Conservation (phyloP, 768 basidiomycete species). For the Rhizopogon salebrosus region DNA sequence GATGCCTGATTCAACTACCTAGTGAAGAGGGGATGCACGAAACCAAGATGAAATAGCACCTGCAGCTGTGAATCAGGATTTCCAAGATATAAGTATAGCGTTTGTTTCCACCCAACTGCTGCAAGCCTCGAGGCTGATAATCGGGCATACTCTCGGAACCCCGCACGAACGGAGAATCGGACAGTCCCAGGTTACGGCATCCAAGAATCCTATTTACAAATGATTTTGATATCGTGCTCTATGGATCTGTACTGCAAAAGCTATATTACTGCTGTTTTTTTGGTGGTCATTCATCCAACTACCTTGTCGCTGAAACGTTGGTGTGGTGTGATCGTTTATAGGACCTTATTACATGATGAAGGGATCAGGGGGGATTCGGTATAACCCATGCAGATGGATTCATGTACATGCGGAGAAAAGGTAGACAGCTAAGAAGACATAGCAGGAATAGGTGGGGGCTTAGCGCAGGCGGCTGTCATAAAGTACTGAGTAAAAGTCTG, state of each 20-base stretch:
- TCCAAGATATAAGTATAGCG: too few relatives aligned
- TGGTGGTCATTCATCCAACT: neutral
- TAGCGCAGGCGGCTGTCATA: constrained; percentile 2
- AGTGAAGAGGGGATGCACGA: neutral
- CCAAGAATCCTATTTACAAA: neutral
- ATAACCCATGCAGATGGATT: constrained; percentile 3
- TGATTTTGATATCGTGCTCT: neutral
- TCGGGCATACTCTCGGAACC: neutral
- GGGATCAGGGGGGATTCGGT: neutral
- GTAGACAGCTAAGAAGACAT: constrained; percentile 1
- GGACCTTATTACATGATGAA: neutral
- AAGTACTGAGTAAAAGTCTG: neutral
- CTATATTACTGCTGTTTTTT: neutral
- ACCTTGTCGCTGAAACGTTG: neutral
- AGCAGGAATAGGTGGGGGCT: neutral
- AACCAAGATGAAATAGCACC: neutral
- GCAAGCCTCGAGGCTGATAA: neutral
- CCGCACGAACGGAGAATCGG: neutral
- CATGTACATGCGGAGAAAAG: constrained; percentile 3
- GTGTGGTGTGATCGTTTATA: neutral
- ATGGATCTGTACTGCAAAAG: neutral
- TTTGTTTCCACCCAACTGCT: too few relatives aligned
- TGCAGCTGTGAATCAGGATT: too few relatives aligned
- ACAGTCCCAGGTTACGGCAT: neutral
- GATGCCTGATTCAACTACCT: constrained; percentile 1